Evolutionary conservation across 2,329 filamentous ascomycete genomes (phyloP), one percentile per base, ranked within the genome.

Genomic region (Aspergillus neoniger): DNA sequence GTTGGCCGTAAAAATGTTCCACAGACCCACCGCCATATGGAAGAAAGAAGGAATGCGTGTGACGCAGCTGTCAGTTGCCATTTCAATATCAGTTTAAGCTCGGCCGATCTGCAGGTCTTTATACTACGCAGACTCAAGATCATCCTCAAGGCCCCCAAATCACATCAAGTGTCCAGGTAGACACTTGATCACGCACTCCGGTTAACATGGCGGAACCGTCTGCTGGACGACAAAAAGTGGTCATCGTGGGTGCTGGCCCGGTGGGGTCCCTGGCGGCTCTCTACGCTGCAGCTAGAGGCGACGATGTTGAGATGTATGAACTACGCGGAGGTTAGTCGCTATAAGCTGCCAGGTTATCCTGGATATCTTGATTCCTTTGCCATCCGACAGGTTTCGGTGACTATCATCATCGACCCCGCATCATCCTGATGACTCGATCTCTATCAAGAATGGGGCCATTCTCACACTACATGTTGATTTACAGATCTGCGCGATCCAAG

Each of bases 261-360:
- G 95, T 99, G 7, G 95, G 95, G 41, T 91, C 93, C 10, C 81
- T 99, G 44, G 93, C 95, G 23, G 95, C 92, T 47, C 80, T 99
- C 5, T 99, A 98, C 80, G 94, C 95, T 57, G 94, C 95, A 3
- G 86, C 89, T 67, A 84, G 94, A 74, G 95, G 93, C 47, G 88
- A 96, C 75, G 82, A 94, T 71, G 95, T 99, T 32, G 92, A 97
- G 75, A 84, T 99, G 53, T 99, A 98, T 76, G 95, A 99, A 78
- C 81, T 99, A 67, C 86, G 95, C 73, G 87, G 89, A 80, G 95
- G 95, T 97, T 83, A 75, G 86, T 81, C 38, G 50, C 60, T 39
- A 39, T 36, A 23, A 12, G 5, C 28, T 57, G 15, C 44, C 10
- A 30, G 7, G 30, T 19, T 32, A 30, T 47, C 23, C 30, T 23